phyloP scores from a whole-genome alignment of 257 asterid species.

The Forsythia suspensa region DNA sequence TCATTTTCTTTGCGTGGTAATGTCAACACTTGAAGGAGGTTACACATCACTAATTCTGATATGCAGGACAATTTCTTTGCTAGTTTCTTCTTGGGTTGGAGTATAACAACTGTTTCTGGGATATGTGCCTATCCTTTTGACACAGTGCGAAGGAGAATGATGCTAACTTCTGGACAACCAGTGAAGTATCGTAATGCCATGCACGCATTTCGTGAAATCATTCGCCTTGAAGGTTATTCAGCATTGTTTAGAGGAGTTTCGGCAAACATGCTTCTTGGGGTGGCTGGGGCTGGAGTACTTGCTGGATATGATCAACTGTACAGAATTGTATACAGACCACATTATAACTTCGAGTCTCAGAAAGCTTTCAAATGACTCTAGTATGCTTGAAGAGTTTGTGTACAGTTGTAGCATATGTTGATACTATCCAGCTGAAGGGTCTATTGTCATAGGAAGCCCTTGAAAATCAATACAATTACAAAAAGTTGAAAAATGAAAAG shows the following conservation, averaged over 20 bases:
- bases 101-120: slow-evolving; percentile 86
- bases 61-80: slow-evolving; percentile 88
- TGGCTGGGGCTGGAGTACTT: slow-evolving; percentile 98
- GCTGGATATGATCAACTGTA: slow-evolving; percentile 89
- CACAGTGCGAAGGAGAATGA: slow-evolving; percentile 91
- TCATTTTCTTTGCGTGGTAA: not conserved
- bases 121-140: slow-evolving; percentile 94
- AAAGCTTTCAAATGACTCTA: slow-evolving; percentile 52
- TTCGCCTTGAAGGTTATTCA: slow-evolving; percentile 59
- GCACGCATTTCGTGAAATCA: slow-evolving; percentile 75
- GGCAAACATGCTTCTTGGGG: slow-evolving; percentile 87
- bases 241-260: slow-evolving; percentile 82
- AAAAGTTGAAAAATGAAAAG: too few species aligned
- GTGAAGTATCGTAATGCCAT: slow-evolving; percentile 60
- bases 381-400: slow-evolving; percentile 3
- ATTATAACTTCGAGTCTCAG: slow-evolving; percentile 49
- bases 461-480: not conserved
- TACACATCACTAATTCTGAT: slow-evolving; percentile 10
- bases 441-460: slow-evolving; percentile 12
- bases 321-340: slow-evolving; percentile 57
- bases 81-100: slow-evolving; percentile 91
- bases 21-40: not conserved
- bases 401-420: slow-evolving; percentile 3
- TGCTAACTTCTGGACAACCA: slow-evolving; percentile 90
- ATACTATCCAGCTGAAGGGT: slow-evolving; percentile 2